phyloP scores from a whole-genome alignment of 1,284 basidiomycete species.

The Ceratobasidium sp. region DNA sequence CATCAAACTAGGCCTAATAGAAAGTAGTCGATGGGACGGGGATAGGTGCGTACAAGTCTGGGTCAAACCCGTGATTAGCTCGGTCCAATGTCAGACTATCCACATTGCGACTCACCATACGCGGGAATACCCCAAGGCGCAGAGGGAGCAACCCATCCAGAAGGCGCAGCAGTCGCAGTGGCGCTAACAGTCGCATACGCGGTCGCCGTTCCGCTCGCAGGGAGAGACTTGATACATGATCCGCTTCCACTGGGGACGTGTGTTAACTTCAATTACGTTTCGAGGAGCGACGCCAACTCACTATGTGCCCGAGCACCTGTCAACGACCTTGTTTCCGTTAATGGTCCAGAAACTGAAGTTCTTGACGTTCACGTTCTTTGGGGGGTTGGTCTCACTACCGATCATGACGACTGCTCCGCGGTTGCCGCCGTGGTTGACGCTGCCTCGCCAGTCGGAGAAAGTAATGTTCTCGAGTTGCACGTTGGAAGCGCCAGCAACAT shows the following conservation, averaged over 20 bases:
- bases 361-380: constrained; percentile 18
- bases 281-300: neutral
- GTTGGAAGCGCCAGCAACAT: neutral
- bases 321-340: constrained; percentile 6
- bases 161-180: constrained; percentile 1
- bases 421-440: constrained; percentile 10
- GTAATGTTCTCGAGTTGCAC: constrained; percentile 28
- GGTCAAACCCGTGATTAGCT: neutral
- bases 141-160: constrained; percentile 5
- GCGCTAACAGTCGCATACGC: constrained; percentile 1
- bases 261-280: neutral
- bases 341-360: constrained; percentile 31
- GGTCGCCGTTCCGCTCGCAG: neutral
- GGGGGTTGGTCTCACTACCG: constrained; percentile 22
- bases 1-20: neutral
- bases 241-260: constrained; percentile 4
- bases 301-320: constrained; percentile 11
- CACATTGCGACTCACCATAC: neutral
- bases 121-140: constrained; percentile 28
- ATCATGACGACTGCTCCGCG: constrained; percentile 25
- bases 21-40: constrained; percentile 14
- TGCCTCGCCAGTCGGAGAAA: constrained; percentile 20
- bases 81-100: neutral
- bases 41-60: constrained; percentile 23
- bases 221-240: constrained; percentile 16